phyloP scores from a whole-genome alignment of 75 land plant genomes.

The Azolla pinnata region DNA sequence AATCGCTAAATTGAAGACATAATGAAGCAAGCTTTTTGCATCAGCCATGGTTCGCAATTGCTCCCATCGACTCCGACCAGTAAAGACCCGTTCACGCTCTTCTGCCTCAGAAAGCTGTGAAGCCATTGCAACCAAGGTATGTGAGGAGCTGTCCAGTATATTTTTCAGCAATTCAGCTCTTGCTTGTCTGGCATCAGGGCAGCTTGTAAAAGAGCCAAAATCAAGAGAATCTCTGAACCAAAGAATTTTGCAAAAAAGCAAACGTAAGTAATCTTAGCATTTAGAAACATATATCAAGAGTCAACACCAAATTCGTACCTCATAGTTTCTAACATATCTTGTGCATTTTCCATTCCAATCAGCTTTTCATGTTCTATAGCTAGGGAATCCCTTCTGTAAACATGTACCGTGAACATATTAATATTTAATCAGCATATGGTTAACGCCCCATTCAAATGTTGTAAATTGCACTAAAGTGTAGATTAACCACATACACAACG shows the following conservation, averaged over 20 bases:
- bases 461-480: too few relatives aligned
- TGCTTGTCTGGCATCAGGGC: constrained; percentile 56
- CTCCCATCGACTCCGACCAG: constrained; percentile 86
- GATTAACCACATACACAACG: too few relatives aligned
- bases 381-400: constrained; percentile 67
- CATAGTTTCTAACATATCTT: too few relatives aligned
- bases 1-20: constrained; percentile 57
- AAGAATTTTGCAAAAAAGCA: too few relatives aligned
- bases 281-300: too few relatives aligned
- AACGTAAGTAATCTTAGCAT: too few relatives aligned
- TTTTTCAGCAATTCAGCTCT: constrained; percentile 71
- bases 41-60: constrained; percentile 87
- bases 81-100: constrained; percentile 66
- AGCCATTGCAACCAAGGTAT: constrained; percentile 88
- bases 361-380: constrained; percentile 68
- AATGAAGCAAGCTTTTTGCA: constrained; percentile 73
- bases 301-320: too few relatives aligned
- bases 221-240: too few relatives aligned
- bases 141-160: constrained; percentile 75
- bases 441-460: too few relatives aligned
- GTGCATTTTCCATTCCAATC: too few relatives aligned
- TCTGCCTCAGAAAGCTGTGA: constrained; percentile 98
- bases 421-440: not conserved
- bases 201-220: constrained; percentile 36
- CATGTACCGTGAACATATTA: not conserved